Evolutionary conservation across 768 basidiomycete species (phyloP), one percentile per base, ranked within the genome.

Genomic region (Lentinula boryana): DNA sequence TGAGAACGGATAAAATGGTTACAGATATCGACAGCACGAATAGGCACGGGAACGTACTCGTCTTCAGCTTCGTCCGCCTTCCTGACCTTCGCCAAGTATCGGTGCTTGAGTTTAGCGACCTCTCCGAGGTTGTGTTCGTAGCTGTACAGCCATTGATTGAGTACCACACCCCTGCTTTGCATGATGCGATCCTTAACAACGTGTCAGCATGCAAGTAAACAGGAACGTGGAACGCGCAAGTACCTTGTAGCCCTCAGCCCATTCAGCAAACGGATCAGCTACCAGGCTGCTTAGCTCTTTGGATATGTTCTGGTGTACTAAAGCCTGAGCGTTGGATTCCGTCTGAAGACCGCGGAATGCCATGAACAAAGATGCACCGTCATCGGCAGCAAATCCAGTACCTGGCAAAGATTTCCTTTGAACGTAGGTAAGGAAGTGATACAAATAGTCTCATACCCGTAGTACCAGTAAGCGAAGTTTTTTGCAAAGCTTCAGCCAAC

Each of bases 31-130:
- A 13, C 0, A 41, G 31, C n/a, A 41, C n/a, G 3, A 31, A 56
- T 23, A 43, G 4, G 27, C 5, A 38, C 36, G n/a, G 36, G 2
- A 32, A 78, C 93, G 68, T 72, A 96, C 95, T 96, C 94, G 70
- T 97, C 95, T 70, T 93, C 93, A 7, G 89, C 88, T 68, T 97
- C 95, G 66, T 97, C 95, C 15, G 95, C 94, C 43, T 84, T 83
- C 58, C 91, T 84, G 0, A 84, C 87, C 72, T 94, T 96, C 35
- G 80, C 72, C 10, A 92, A 71, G 68, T 96, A 96, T 58, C 84
- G 78, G 56, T 86, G 81, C 73, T 91, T 93, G 63, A 94, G 74
- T 72, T 88, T 88, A 46, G 78, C 70, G 5, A 92, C 88, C 57
- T 90, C 87, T 21, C 71, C 78, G 27, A 87, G 82, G 0, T 84